Evolutionary conservation across 768 basidiomycete species (phyloP).

Genomic region (Rhizopogon vesiculosus): DNA sequence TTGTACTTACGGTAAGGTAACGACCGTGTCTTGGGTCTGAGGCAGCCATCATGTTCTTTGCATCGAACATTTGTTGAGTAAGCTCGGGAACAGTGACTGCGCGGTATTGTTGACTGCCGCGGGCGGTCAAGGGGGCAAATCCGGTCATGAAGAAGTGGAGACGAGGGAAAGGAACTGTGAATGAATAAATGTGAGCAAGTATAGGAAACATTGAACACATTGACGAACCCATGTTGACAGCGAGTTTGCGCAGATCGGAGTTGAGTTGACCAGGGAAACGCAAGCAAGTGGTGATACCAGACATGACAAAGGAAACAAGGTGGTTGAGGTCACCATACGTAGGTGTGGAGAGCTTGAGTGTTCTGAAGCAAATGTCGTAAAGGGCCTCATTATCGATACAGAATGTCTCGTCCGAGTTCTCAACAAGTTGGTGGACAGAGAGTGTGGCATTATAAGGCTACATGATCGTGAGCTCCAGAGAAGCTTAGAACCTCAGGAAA

Average conservation of each 20-base stretch:
- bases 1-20: constrained; percentile 78
- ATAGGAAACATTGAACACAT: constrained; percentile 20
- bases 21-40: constrained; percentile 95
- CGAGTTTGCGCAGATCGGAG: constrained; percentile 96
- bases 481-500: not conserved
- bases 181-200: constrained; percentile 4
- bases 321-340: constrained; percentile 98
- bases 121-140: constrained; percentile 90
- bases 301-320: constrained; percentile 97
- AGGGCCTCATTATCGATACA: constrained; percentile 99
- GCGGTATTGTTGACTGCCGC: constrained; percentile 92
- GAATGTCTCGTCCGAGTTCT: constrained; percentile 99
- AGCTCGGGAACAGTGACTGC: constrained; percentile 97
- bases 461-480: not conserved
- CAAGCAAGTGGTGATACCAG: constrained; percentile 96
- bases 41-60: constrained; percentile 99
- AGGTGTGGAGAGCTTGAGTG: constrained; percentile 92
- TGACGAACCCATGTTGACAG: constrained; percentile 90
- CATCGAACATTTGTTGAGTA: constrained; percentile 99
- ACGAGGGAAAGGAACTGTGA: constrained; percentile 91
- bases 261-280: constrained; percentile 99
- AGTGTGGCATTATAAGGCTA: constrained; percentile 98
- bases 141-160: constrained; percentile 99
- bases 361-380: constrained; percentile 98
- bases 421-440: constrained; percentile 97